phyloP scores from a whole-genome alignment of 2,329 filamentous ascomycete genomes.

The Colletotrichum sp. region DNA sequence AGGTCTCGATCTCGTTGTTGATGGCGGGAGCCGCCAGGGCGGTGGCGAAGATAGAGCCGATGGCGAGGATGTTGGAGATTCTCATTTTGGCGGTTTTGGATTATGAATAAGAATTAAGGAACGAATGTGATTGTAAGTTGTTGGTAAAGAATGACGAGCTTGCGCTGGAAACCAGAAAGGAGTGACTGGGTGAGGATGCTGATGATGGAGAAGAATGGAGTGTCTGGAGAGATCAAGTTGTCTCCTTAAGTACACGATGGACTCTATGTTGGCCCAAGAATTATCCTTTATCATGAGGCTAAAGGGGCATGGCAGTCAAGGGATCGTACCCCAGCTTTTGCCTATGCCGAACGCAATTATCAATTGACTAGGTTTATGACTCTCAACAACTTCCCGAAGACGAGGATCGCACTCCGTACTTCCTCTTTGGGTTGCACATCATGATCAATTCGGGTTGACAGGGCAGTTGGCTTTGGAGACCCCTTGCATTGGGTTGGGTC shows the following conservation, averaged over 20 bases:
- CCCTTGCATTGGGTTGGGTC: neutral
- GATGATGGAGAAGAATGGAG: neutral
- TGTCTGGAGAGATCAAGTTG: neutral
- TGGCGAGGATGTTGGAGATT: slow-evolving; percentile 10
- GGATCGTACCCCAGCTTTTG: neutral
- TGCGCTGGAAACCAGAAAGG: neutral
- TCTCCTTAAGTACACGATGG: neutral
- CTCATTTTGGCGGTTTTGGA: slow-evolving; percentile 9
- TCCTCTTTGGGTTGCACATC: neutral
- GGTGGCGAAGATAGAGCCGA: slow-evolving; percentile 8
- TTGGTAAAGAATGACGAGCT: neutral
- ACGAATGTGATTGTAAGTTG: slow-evolving; percentile 4
- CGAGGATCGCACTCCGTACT: neutral
- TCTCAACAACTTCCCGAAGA: neutral
- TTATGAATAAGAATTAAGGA: neutral
- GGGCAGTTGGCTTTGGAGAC: neutral
- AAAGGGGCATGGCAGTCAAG: neutral
- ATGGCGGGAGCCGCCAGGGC: slow-evolving; percentile 1
- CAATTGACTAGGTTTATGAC: neutral
- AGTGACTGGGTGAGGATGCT: slow-evolving; percentile 16
- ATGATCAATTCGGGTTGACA: neutral
- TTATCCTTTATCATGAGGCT: neutral
- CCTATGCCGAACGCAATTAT: neutral
- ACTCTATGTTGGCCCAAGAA: neutral
- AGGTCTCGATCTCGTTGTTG: neutral